These are phyloP conservation scores for Neurospora intermedia DNA, from an alignment of 495 filamentous ascomycete genomes.

Conservation along the genomic window DNA sequence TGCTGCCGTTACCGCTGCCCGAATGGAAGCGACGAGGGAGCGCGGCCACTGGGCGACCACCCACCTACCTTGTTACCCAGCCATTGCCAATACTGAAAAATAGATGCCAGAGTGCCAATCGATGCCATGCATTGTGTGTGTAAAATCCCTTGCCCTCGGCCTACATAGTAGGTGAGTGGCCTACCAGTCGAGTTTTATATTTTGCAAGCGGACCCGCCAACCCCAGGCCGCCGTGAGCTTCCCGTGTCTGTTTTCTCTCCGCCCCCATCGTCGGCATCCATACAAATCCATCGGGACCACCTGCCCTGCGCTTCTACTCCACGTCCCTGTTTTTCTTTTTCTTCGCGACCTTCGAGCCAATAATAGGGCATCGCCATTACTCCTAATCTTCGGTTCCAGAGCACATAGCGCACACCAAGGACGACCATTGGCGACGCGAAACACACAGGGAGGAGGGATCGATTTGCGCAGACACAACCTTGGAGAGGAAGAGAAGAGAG, in stretches of 20 bases:
- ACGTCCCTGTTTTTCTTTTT: neutral
- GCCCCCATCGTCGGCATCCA: neutral
- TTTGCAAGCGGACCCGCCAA: neutral
- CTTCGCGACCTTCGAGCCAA: neutral
- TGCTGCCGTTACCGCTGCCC: neutral
- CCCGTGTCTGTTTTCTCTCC: neutral
- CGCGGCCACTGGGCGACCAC: neutral
- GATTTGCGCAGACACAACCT: neutral
- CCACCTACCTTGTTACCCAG: neutral
- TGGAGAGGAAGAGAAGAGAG: neutral
- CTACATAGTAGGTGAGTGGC: neutral
- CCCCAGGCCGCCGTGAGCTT: neutral
- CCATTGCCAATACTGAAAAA: neutral
- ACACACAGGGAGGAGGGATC: neutral
- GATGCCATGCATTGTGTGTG: neutral
- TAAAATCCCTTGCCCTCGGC: neutral
- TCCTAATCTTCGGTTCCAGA: neutral
- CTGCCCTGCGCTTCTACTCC: neutral
- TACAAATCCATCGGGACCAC: neutral
- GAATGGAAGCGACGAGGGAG: neutral
- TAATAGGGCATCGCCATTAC: neutral
- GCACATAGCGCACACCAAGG: neutral
- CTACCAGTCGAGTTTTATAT: neutral
- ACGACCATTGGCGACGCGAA: neutral
- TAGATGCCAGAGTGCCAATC: neutral